Evolutionary conservation across 2,329 filamentous ascomycete genomes (phyloP), one percentile per base, ranked within the genome.

Genomic region (Diaporthe humulicola): DNA sequence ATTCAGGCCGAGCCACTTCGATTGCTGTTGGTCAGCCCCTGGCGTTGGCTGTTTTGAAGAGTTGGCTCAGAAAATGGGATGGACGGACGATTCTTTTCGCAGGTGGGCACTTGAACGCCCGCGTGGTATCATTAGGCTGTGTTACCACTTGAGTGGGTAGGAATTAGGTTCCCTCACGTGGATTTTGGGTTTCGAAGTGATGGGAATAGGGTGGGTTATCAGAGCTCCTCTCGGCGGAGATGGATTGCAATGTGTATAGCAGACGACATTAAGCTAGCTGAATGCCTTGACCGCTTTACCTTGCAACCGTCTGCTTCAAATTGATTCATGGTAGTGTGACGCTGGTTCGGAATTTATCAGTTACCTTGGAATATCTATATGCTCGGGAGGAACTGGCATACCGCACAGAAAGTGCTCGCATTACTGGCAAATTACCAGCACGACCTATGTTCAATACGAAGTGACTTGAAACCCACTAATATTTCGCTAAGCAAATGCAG

Each of bases 201-300:
- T 12, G 38, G n/a, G 22, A 67, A 19, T 28, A 22, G 30, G 64
- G 64, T 52, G 45, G 45, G 5, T 40, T 66, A 40, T 22, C 57
- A 64, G 38, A 54, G 64, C 64, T 67, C 64, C 64, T 67, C 64
- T 67, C 64, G 64, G 64, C 64, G 22, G 33, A 67, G 64, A 67
- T 52, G 64, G 64, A 67, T 67, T 67, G 64, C 64, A 67, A 52
- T 40, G 56, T 52, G 70, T 64, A 42, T 22, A 52, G 45, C 45
- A 54, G 70, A 72, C 33, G 10, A 52, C 48, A 42, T 64, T 72
- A 42, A 40, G 70, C 70, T 72, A 54, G 70, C 70, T 64, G 25
- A 72, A 38, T 54, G 40, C 57, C 33, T 22, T 54, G 57, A 52
- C 45, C 58, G 33, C 45, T 72, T 54, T 42, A 40, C 58, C 54